Base-by-base conservation (phyloP, 495 filamentous ascomycete genomes). In the Penicillium arizonense region DNA sequence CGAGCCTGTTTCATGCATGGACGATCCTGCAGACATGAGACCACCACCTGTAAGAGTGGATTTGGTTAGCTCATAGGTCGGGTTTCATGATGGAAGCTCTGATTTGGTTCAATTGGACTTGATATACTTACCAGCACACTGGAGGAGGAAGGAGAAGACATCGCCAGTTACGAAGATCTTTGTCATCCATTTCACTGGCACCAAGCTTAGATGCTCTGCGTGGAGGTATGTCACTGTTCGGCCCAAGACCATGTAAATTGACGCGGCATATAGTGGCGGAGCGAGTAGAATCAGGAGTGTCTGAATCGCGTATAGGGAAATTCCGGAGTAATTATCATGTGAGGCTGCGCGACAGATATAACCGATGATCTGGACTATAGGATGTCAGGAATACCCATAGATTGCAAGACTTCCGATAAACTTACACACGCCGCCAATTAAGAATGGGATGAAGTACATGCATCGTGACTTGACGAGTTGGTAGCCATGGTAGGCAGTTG, bases 221-320 rank as follows among this genome's bases (percentile, higher is more conserved):
- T 76, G 56, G 1, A 79, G 67, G 33, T 74, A 60, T 1, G 52
- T 57, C 41, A 83, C 73, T 9, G 80, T 41, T n/a, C 81, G 70
- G 0, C 75, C 82, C n/a, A 85, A 77, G 24, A 78, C 68, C 78
- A 83, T 85, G 63, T 84, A 85, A 16, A 84, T 72, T 0, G 79
- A 81, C 4, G 81, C 81, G 3, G 81, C 77, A 53, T 75, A 78
- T 18, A 82, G 56, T 3, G 75, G 76, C 4, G 79, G 79, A 3
- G 78, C 75, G n/a, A 82, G 57, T 5, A 71, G 66, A 43, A 75
- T 69, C 30, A 77, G 51, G 3, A 75, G 47, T 5, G 71, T 64
- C 41, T 76, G 70, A 12, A 77, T 45, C 14, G 72, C 62, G 50
- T 74, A 69, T 13, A 73, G 44, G n/a, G 67, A 26, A 9, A 68